These are phyloP conservation scores for Bremia lactucae DNA, from an alignment of 352 stramenopile species.

Conservation along the genomic window DNA sequence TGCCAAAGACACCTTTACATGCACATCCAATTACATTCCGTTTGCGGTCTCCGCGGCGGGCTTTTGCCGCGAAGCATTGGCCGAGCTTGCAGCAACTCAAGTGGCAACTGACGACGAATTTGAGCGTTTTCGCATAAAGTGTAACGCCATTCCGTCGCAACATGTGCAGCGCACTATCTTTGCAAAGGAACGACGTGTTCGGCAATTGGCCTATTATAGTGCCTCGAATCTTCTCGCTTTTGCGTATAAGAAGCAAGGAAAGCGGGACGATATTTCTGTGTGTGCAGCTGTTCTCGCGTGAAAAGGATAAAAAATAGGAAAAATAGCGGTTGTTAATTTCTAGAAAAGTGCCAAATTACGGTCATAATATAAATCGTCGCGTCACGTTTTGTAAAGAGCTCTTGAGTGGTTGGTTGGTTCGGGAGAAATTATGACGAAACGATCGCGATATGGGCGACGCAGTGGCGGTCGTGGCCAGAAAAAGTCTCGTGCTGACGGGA, in stretches of 20 bases:
- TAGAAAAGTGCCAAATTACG: too few relatives aligned
- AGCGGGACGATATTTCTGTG: slow-evolving; percentile 81
- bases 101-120: slow-evolving; percentile 54
- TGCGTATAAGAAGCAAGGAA: slow-evolving; percentile 81
- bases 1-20: slow-evolving; percentile 57
- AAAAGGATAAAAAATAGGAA: too few relatives aligned
- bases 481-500: slow-evolving; percentile 38
- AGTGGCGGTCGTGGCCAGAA: slow-evolving; percentile 30
- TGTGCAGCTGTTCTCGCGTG: slow-evolving; percentile 75
- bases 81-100: slow-evolving; percentile 65
- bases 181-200: slow-evolving; percentile 75
- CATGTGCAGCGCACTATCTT: slow-evolving; percentile 53
- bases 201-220: slow-evolving; percentile 81
- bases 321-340: too few relatives aligned
- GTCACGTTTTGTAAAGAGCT: too few relatives aligned
- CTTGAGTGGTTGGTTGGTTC: too few relatives aligned
- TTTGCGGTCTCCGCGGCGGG: slow-evolving; percentile 76
- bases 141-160: slow-evolving; percentile 53
- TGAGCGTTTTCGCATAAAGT: slow-evolving; percentile 60
- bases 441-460: slow-evolving; percentile 30
- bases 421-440: too few relatives aligned
- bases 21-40: slow-evolving; percentile 63
- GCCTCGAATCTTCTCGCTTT: slow-evolving; percentile 83
- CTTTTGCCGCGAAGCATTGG: slow-evolving; percentile 68
- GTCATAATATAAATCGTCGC: too few relatives aligned